phyloP scores from a whole-genome alignment of 192 early-diverging fungal genomes.

The Coemansia sp. region DNA sequence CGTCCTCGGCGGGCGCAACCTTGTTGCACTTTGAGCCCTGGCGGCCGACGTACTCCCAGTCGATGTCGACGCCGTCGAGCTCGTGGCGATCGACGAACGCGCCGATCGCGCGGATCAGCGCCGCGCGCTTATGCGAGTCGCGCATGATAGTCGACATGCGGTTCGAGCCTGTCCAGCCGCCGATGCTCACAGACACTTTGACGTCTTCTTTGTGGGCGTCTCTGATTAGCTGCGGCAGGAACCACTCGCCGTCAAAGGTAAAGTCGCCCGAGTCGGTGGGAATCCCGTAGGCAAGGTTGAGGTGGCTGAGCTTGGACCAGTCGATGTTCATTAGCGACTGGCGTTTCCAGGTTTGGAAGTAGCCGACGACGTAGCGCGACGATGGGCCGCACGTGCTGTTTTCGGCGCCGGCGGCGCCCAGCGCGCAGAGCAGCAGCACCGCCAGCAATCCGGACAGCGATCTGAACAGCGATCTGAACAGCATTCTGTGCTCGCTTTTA shows the following conservation, averaged over 20 bases:
- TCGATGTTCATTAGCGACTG: conserved; percentile 49
- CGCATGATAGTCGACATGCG: conserved; percentile 57
- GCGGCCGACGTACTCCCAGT: conserved; percentile 64
- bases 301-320: conserved; percentile 37
- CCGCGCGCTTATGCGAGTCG: conserved; percentile 48
- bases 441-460: not conserved
- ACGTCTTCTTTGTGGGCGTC: conserved; percentile 45
- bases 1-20: conserved; percentile 31
- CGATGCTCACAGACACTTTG: conserved; percentile 61
- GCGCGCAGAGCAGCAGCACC: not conserved
- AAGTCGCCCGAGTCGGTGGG: conserved; percentile 46
- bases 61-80: conserved; percentile 61
- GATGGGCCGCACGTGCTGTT: conserved; percentile 26
- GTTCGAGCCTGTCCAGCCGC: conserved; percentile 75
- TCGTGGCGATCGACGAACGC: conserved; percentile 53
- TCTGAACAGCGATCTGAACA: not conserved
- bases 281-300: conserved; percentile 52
- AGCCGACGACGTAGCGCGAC: conserved; percentile 46
- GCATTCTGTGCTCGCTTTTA: no score
- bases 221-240: conserved; percentile 49
- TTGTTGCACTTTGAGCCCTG: conserved; percentile 60
- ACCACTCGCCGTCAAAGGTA: conserved; percentile 53
- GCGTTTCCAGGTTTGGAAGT: conserved; percentile 47
- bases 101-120: conserved; percentile 58
- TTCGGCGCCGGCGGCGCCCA: not conserved